phyloP scores from a whole-genome alignment of 176 grass and related monocot genomes.

The Saccharum spontaneum region DNA sequence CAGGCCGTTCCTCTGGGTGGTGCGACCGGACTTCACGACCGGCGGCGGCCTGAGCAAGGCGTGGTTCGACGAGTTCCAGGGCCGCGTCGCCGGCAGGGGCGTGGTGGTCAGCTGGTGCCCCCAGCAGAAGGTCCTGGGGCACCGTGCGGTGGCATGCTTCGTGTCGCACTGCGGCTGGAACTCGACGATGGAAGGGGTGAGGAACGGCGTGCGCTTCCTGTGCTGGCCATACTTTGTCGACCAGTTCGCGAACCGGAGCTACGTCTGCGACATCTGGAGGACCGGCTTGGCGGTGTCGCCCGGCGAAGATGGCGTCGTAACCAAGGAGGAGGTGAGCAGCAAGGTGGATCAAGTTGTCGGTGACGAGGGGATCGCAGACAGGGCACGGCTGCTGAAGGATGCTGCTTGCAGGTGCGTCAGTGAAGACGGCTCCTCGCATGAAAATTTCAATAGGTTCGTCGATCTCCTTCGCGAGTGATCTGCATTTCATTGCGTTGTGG shows the following conservation, averaged over 20 bases:
- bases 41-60: background rate
- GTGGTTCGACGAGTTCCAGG: conserved; percentile 34
- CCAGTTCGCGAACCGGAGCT: conserved; percentile 8
- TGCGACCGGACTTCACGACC: conserved; percentile 36
- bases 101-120: conserved; percentile 36
- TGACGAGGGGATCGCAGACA: conserved; percentile 29
- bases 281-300: conserved; percentile 28
- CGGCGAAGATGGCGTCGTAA: conserved; percentile 23
- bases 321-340: conserved; percentile 44
- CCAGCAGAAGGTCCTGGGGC: conserved; percentile 30
- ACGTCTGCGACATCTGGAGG: conserved; percentile 22
- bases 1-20: conserved; percentile 44
- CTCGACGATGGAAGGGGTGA: conserved; percentile 42
- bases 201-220: conserved; percentile 39
- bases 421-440: conserved; percentile 22
- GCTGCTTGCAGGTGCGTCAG: background rate
- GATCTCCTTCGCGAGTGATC: conserved; percentile 31
- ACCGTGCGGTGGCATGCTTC: conserved; percentile 13
- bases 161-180: conserved; percentile 64
- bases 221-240: conserved; percentile 44
- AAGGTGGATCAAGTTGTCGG: conserved; percentile 31
- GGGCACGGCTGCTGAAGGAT: conserved; percentile 26
- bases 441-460: conserved; percentile 9
- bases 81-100: conserved; percentile 11
- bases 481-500: background rate